These are phyloP conservation scores for Discostella stelligera DNA, from an alignment of 352 stramenopile species.

Conservation along the genomic window DNA sequence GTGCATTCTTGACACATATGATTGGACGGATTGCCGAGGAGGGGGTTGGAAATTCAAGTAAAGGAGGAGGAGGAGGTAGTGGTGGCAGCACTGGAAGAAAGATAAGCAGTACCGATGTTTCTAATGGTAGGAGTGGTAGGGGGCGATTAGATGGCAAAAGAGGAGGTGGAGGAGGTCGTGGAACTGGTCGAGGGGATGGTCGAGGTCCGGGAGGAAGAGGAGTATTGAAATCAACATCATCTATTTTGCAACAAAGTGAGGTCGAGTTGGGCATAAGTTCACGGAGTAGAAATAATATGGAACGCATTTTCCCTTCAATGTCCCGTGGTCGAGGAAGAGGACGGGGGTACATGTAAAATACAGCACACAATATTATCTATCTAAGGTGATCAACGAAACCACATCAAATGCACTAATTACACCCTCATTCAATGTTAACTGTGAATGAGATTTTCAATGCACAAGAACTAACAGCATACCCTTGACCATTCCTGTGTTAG, in stretches of 20 bases:
- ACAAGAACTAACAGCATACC: too few relatives aligned
- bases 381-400: too few relatives aligned
- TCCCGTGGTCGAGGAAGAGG: slow-evolving; percentile 46
- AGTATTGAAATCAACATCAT: slow-evolving; percentile 25
- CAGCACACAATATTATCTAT: not conserved
- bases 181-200: slow-evolving; percentile 1
- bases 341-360: slow-evolving; percentile 37
- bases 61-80: not conserved
- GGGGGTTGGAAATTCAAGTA: slow-evolving; percentile 40
- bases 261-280: slow-evolving; percentile 63
- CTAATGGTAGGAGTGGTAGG: slow-evolving; percentile 1
- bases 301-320: slow-evolving; percentile 62
- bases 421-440: too few relatives aligned
- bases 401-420: too few relatives aligned
- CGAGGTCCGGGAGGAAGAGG: not conserved
- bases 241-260: slow-evolving; percentile 42
- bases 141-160: not conserved
- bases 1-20: slow-evolving; percentile 74
- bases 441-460: too few relatives aligned
- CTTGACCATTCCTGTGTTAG: too few relatives aligned
- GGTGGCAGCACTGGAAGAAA: not conserved
- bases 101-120: not conserved
- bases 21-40: slow-evolving; percentile 72
- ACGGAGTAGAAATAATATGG: too few relatives aligned
- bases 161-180: not conserved